Conservation (phyloP, 106 monocot species). For the Gastrodia elata region DNA sequence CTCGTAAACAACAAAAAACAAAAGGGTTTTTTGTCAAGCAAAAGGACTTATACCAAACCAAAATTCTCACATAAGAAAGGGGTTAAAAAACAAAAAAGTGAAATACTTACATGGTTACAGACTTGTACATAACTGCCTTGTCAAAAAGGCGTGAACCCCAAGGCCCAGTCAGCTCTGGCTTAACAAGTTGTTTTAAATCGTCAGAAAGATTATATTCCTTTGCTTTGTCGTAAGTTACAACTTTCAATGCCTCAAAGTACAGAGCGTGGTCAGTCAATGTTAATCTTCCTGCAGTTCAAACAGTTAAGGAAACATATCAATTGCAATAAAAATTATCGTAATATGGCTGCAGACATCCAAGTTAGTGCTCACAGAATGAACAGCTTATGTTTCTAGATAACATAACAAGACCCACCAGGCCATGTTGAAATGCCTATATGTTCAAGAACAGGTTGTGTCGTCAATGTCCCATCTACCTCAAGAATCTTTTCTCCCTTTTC, state of each 20-base stretch:
- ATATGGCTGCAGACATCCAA: background rate
- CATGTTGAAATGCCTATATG: constrained; percentile 90
- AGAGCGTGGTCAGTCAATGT: constrained; percentile 84
- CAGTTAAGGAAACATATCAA: constrained; percentile 4
- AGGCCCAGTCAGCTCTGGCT: constrained; percentile 89
- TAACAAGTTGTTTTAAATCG: constrained; percentile 83
- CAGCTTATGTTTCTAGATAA: background rate
- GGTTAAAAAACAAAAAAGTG: background rate
- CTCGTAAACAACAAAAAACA: background rate
- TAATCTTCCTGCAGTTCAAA: constrained; percentile 64
- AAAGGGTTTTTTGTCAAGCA: background rate
- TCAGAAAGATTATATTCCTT: constrained; percentile 89
- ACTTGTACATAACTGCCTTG: constrained; percentile 91
- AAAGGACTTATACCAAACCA: background rate
- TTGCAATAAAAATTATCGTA: background rate
- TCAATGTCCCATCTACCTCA: constrained; percentile 90
- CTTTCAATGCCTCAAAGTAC: constrained; percentile 84
- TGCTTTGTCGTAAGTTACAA: constrained; percentile 77
- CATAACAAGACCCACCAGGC: constrained; percentile 58
- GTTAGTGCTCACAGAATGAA: background rate
- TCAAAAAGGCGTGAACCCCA: constrained; percentile 98
- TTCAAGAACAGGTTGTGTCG: constrained; percentile 89
- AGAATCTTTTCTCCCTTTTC: constrained; percentile 74
- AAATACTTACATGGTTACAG: constrained; percentile 64
- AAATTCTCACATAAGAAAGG: background rate